Base-by-base conservation (phyloP, 352 stramenopile genomes). In the Globisporangium radiosum region DNA sequence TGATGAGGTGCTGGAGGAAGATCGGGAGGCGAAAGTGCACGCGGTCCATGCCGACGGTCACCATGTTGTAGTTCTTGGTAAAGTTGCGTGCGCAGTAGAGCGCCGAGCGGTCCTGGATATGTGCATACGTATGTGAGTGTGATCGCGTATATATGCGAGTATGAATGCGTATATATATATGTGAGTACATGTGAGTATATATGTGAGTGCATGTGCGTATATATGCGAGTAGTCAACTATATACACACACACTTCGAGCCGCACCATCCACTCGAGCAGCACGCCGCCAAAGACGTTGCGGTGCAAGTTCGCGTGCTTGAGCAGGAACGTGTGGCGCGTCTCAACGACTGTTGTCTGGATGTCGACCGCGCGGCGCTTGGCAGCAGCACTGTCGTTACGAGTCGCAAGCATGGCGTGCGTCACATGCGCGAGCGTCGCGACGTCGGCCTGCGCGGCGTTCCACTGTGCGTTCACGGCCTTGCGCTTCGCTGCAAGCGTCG, bases 11-110 rank as follows among this genome's bases (percentile, higher is more conserved):
- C 3, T 71, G 64, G 37, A 69, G 56, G 5, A 63, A 72, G 45
- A 90, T 88, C 37, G 78, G 81, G 43, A 88, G 68, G 60, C 85
- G 87, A 56, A 90, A 90, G 17, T 79, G 59, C 62, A 88, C 66
- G 60, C 81, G 81, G 62, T 90, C 87, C 78, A 90, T 88, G 14
- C 78, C 67, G 61, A 88, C 80, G 4, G 81, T 90, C 44, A 84
- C 78, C 76, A 90, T 90, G 58, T 76, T 76, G 57, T 85, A 75
- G 67, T 78, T 88, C 54, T 86, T 87, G 7, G 78, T 82, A 49
- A 88, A 90, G 49, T 77, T 87, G 38, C 78, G 77, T 15, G 81
- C 78, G 51, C 78, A 88, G 63, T 88, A 85, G 39, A 87, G 58
- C 15, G 78, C 81, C 8, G 75, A 76, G 56, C 72, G 76, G 64